Evolutionary conservation across 202 grass and related monocot genomes (phyloP).

Genomic region (Zoysia matrella): DNA sequence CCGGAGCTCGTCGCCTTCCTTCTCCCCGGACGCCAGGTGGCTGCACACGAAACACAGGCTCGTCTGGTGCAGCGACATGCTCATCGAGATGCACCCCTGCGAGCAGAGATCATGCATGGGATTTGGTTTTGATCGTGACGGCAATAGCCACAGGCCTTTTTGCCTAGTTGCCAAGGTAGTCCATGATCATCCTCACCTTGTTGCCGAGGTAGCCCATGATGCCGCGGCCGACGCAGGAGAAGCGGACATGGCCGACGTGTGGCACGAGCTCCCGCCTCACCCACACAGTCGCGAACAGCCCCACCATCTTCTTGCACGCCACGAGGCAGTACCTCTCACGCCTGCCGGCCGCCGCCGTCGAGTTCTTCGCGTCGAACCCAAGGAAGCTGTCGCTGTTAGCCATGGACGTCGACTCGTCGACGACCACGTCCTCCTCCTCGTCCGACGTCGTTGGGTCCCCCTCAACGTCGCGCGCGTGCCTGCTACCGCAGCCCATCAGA

Average conservation of each 20-base stretch:
- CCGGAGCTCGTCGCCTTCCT: slow-evolving; percentile 77
- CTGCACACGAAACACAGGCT: slow-evolving; percentile 87
- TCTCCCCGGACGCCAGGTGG: slow-evolving; percentile 90
- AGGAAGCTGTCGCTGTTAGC: slow-evolving; percentile 30
- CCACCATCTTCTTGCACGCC: slow-evolving; percentile 94
- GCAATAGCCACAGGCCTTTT: too few relatives aligned
- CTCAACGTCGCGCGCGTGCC: not conserved
- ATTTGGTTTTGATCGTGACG: too few relatives aligned
- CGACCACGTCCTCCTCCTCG: slow-evolving; percentile 55
- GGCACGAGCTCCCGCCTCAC: slow-evolving; percentile 60
- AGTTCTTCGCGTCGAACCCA: not conserved
- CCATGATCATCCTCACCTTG: slow-evolving; percentile 49
- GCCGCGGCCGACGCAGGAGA: slow-evolving; percentile 76
- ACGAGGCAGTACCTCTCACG: slow-evolving; percentile 67
- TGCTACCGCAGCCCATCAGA: slow-evolving; percentile 52
- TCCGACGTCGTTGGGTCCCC: slow-evolving; percentile 58
- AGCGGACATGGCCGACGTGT: slow-evolving; percentile 72
- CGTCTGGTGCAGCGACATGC: slow-evolving; percentile 83
- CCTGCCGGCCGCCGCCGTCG: not conserved
- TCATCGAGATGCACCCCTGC: slow-evolving; percentile 85
- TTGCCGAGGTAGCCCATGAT: slow-evolving; percentile 90
- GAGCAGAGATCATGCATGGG: not conserved
- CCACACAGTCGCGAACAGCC: slow-evolving; percentile 85
- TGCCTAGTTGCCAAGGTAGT: too few relatives aligned
- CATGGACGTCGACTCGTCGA: not conserved